These are phyloP conservation scores for Tilletia caries DNA, from an alignment of 1,284 basidiomycete species.

Conservation along the genomic window DNA sequence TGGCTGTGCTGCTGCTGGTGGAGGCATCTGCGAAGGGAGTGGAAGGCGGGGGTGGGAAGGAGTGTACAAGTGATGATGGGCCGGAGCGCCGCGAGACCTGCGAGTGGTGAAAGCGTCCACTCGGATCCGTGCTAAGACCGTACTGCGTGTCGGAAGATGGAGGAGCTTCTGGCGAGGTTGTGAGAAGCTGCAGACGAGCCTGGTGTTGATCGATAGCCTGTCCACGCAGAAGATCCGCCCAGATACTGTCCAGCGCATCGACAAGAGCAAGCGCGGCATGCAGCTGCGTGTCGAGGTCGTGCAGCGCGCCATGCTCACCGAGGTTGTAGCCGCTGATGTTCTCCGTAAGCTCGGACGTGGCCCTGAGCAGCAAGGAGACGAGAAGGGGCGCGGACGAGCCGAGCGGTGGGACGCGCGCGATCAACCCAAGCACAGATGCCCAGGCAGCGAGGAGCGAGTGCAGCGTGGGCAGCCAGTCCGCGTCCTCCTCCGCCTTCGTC, in stretches of 20 bases:
- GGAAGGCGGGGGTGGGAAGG: background rate
- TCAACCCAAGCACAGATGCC: background rate
- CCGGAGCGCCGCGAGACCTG: background rate
- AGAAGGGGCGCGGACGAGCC: conserved; percentile 1
- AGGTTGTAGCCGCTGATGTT: conserved; percentile 1
- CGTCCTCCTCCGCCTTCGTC: background rate
- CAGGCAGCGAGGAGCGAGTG: background rate
- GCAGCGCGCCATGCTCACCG: background rate
- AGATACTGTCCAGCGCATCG: background rate
- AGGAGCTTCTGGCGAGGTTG: background rate
- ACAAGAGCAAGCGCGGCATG: background rate
- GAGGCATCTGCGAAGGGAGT: background rate
- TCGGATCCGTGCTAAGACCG: background rate
- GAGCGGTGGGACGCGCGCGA: background rate
- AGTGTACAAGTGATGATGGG: background rate
- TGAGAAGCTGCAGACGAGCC: background rate
- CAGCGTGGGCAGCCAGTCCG: background rate
- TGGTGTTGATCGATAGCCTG: background rate
- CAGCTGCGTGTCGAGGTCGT: background rate
- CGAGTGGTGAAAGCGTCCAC: conserved; percentile 1
- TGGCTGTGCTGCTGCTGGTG: background rate
- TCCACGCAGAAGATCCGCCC: background rate
- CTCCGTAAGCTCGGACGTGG: conserved; percentile 6
- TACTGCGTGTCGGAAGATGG: background rate
- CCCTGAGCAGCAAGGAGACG: conserved; percentile 4